Evolutionary conservation across 352 stramenopile genomes (phyloP), one percentile per base, ranked within the genome.

Genomic region (Phytophthora cactorum): DNA sequence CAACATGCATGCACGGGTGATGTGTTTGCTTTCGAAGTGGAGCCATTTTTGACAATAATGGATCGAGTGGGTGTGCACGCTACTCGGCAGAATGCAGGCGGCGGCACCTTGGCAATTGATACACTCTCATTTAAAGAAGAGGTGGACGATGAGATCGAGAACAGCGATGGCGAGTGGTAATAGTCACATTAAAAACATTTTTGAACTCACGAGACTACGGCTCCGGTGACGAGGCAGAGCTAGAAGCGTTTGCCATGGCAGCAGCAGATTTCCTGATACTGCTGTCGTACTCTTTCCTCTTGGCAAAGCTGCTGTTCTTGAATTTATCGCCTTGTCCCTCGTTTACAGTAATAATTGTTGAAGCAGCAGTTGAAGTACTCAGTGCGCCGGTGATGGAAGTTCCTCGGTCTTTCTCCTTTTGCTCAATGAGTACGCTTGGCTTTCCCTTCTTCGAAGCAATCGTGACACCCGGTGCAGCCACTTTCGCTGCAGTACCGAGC

Each of bases 91-190:
- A 54, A 47, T 32, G 10, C 36, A 31, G 15, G 22, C n/a, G 12
- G 7, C 22, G 46, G 39, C 53, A 60, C 27, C 22, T 66, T 55
- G 29, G 39, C 44, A 8, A 59, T 78, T 27, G 45, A 67, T 52
- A 41, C 17, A 31, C 41, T 66, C 1, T 68, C 63, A 32, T 32
- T 73, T 22, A 45, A 59, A 22, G 60, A 76, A 29, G 59, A 80
- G 36, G 39, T 86, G n/a, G 74, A 90, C 25, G 85, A 93, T 57
- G 82, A 91, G 49, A 91, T 93, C 59, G 81, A 93, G 49, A 81
- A 78, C 65, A 89, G 74, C 34, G 85, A 89, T 50, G 74, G 65
- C 9, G 76, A 77, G 5, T 82, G 70, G 80, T 82, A 74, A 81
- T 39, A 68, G 52, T 62, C 39, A 67, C 62, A 63, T 43, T 57